Evolutionary conservation across 208 protist species (phyloP), one percentile per base, ranked within the genome.

Genomic region (Leishmania amazonensis): DNA sequence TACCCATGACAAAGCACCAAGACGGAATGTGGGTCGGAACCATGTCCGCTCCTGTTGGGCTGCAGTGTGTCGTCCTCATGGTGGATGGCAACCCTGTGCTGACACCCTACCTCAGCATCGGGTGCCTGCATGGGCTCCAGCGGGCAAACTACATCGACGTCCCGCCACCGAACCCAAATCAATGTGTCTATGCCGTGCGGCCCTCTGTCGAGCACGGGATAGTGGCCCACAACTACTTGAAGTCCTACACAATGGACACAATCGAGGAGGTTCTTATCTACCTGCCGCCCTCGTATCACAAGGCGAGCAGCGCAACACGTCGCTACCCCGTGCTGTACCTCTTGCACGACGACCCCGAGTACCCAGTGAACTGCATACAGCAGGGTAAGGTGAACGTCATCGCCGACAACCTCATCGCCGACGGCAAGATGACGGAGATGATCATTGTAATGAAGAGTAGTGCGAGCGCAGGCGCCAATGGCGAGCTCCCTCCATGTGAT

Each of bases 241-340:
- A 28, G 2, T 87, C 77, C 15, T 81, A 75, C 49, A 78, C 79
- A 24, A 87, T 77, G 31, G 83, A 83, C 21, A 70, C 70, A 1
- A 67, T 57, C 6, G 86, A 89, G 64, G 82, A 83, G n/a, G 24
- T 89, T 15, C 49, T 85, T 53, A 76, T 89, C 42, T 89, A 89
- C 60, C 67, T 87, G n/a, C 83, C 86, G 15, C 80, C 86, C 28
- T 78, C 83, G 40, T 87, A 89, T 73, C 80, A 87, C 70, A 83
- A 80, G 51, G 47, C 60, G 6, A 40, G 40, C 60, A 80, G 71
- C 38, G 86, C 80, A 28, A 83, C 72, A 11, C 73, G 79, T 19
- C 78, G 75, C 53, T 87, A 89, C 76, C 83, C 86, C 21, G 86
- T 89, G 45, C 80, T 89, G 7, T 87, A 89, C 73, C 83, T 89